Conservation (phyloP, 371 early-diverging fungal genomes). For the Mucor circinelloides region DNA sequence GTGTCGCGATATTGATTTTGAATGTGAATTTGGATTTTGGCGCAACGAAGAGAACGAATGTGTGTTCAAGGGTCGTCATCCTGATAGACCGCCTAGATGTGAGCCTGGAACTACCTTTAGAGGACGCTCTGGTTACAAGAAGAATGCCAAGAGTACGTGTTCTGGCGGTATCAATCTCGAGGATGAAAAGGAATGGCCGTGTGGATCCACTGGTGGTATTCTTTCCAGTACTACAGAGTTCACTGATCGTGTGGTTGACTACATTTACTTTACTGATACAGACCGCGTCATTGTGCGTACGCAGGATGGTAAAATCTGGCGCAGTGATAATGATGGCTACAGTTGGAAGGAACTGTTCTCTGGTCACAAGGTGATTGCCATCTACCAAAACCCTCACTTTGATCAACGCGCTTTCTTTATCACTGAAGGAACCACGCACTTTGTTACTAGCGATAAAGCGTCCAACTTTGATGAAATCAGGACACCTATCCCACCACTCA, state of each 20-base stretch:
- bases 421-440: slow-evolving; percentile 59
- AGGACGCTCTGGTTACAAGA: slow-evolving; percentile 75
- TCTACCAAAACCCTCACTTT: slow-evolving; percentile 74
- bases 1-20: slow-evolving; percentile 76
- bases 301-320: slow-evolving; percentile 56
- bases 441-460: slow-evolving; percentile 74
- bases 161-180: slow-evolving; percentile 65
- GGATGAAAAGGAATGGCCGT: slow-evolving; percentile 52
- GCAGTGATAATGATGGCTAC: slow-evolving; percentile 77
- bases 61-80: slow-evolving; percentile 65
- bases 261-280: slow-evolving; percentile 68
- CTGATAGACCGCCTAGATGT: slow-evolving; percentile 68
- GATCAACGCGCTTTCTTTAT: slow-evolving; percentile 75
- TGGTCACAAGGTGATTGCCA: slow-evolving; percentile 42
- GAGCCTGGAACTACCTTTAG: slow-evolving; percentile 52
- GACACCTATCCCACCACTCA: slow-evolving; percentile 58
- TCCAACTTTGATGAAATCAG: slow-evolving; percentile 58
- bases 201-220: slow-evolving; percentile 37
- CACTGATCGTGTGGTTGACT: slow-evolving; percentile 54
- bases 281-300: slow-evolving; percentile 63
- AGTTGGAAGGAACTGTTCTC: slow-evolving; percentile 63
- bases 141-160: slow-evolving; percentile 62
- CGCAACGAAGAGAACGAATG: slow-evolving; percentile 67
- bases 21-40: slow-evolving; percentile 85
- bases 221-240: slow-evolving; percentile 41